Base-by-base conservation (phyloP, 257 asterid species). In the Misopates orontium region DNA sequence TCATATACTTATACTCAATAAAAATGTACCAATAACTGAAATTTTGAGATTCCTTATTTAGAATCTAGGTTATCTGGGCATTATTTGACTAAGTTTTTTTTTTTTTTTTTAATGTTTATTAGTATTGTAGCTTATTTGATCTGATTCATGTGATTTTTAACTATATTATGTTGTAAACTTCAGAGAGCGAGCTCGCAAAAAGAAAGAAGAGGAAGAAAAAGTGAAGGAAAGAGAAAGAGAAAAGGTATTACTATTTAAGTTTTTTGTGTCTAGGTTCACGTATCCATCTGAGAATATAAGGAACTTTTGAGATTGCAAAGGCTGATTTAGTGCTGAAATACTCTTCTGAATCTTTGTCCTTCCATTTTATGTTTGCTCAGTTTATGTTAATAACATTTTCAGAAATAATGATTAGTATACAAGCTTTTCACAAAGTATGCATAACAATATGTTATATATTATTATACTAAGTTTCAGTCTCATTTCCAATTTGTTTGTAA, bases 191-290 rank as follows among this genome's bases (percentile, higher is more conserved):
- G 96, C 98, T 69, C 95, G 91, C 60, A 88, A 84, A 78, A 91
- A 91, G 93, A 91, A 91, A 78, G 96, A 91, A 80, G 98, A 88
- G 86, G 98, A 88, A 82, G 98, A 91, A 69, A 91, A 83, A 60
- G 89, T 70, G 77, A 88, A 39, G 82, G 98, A 91, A 75, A 83
- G 85, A 79, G 96, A 91, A 68, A 77, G 86, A 80, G 98, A 91
- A 77, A 91, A 91, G 95, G 98, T 88, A 45, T 45, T 13, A 8
- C 20, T 15, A 24, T 36, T 61, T 1, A 16, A 53, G 66, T 48
- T n/a, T 59, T 6, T 2, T 28, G 40, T 21, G 54, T 62, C 44
- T 24, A 48, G 41, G 63, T 61, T 22, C 60, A 24, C 47, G 18
- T 24, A 49, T 23, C 53, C 55, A 65, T 19, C 58, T 40, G 53